These are phyloP conservation scores for Globisporangium paddicum DNA, from an alignment of 352 stramenopile species.

Conservation along the genomic window DNA sequence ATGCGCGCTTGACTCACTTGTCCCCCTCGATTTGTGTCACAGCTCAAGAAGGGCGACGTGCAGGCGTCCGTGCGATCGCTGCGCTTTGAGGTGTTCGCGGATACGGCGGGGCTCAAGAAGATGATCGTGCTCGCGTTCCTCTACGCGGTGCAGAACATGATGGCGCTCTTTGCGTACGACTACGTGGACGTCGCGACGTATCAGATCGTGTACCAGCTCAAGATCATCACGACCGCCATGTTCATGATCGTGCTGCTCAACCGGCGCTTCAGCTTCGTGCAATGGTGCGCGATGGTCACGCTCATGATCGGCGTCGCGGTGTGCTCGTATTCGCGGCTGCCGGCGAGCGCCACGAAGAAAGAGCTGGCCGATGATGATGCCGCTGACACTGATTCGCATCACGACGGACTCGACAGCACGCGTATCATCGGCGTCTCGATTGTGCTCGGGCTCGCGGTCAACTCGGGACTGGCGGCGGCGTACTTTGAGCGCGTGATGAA, in stretches of 20 bases:
- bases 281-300: conserved; percentile 82
- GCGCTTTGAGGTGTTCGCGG: conserved; percentile 74
- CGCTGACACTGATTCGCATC: not conserved
- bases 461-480: conserved; percentile 81
- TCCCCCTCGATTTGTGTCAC: not conserved
- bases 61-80: conserved; percentile 49
- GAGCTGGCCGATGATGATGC: conserved; percentile 10
- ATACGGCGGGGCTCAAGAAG: conserved; percentile 74
- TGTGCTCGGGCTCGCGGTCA: conserved; percentile 72
- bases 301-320: conserved; percentile 85
- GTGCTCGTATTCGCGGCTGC: conserved; percentile 78
- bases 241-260: conserved; percentile 89
- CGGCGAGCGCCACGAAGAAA: conserved; percentile 18
- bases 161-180: conserved; percentile 83
- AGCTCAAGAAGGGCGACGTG: conserved; percentile 57
- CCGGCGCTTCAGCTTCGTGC: conserved; percentile 73
- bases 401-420: conserved; percentile 32
- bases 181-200: conserved; percentile 88
- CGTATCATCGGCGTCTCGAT: conserved; percentile 77
- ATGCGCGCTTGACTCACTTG: not conserved
- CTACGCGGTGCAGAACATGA: conserved; percentile 86
- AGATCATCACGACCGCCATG: conserved; percentile 89
- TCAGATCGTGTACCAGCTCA: conserved; percentile 89
- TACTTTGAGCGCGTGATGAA: conserved; percentile 90
- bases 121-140: conserved; percentile 83